A percentile compares a stretch with the other conserved stretches of the same genome.
These are phyloP conservation scores for Eleusine coracana DNA, from an alignment of 176 grass and related monocot species.

Conservation along the genomic window DNA sequence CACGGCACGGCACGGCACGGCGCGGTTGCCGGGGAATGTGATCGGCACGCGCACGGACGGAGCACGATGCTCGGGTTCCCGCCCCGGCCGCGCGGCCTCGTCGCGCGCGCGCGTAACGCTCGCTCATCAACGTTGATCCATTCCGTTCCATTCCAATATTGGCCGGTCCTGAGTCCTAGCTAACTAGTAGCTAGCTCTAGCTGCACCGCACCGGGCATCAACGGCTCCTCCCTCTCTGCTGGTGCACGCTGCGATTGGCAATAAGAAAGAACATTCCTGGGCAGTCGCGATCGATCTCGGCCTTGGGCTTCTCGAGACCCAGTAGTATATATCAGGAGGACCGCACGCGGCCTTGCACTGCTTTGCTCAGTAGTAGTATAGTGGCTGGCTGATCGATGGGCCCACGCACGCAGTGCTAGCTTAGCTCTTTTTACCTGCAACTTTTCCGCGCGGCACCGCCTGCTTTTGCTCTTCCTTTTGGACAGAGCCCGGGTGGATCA, in stretches of 20 bases:
- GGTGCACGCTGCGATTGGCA: neutral
- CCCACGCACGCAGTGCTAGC: no score
- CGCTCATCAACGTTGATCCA: neutral
- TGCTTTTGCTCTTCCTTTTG: neutral
- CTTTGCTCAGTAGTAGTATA: neutral
- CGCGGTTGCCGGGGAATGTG: no score
- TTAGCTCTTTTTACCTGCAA: neutral
- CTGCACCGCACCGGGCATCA: neutral
- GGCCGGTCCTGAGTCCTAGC: no score
- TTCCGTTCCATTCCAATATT: neutral
- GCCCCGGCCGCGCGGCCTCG: slow-evolving; percentile 28
- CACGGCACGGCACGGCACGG: no score
- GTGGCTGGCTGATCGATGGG: neutral
- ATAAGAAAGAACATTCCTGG: slow-evolving; percentile 31
- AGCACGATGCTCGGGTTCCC: slow-evolving; percentile 53
- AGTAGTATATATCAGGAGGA: neutral
- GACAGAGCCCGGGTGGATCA: neutral
- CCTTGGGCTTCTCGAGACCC: neutral
- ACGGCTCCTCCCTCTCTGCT: no score
- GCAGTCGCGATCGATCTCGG: neutral
- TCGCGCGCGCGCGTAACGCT: slow-evolving; percentile 2
- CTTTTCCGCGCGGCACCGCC: neutral
- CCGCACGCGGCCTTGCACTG: neutral
- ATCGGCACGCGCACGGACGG: no score
- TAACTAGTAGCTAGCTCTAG: no score